Percentiles rank a stretch among this genome's conserved stretches.
These are phyloP conservation scores for Picea abies DNA, from an alignment of 83 land plant species.

Conservation along the genomic window DNA sequence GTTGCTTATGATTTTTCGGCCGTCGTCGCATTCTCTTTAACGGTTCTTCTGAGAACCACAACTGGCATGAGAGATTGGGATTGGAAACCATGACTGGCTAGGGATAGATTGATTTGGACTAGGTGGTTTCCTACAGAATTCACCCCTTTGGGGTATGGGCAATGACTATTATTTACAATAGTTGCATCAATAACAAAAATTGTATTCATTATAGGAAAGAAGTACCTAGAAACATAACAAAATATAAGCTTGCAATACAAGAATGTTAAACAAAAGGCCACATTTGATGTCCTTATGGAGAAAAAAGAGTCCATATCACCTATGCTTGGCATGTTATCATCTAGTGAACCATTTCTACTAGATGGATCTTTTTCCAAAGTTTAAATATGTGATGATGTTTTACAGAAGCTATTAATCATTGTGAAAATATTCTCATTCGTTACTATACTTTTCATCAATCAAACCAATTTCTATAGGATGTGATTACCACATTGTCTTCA, in stretches of 20 bases:
- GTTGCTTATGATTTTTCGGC: no score
- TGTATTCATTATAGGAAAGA: neutral
- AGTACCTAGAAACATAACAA: slow-evolving; percentile 89
- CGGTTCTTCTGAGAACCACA: no score
- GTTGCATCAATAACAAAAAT: neutral
- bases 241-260: slow-evolving; percentile 84
- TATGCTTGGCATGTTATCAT: neutral
- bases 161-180: neutral
- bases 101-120: no score
- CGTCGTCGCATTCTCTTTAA: no score
- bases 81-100: no score
- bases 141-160: neutral
- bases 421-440: slow-evolving; percentile 36
- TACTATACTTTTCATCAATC: neutral
- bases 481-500: neutral
- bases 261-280: slow-evolving; percentile 70
- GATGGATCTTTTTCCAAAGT: slow-evolving; percentile 22
- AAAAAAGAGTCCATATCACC: slow-evolving; percentile 30
- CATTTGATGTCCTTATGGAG: slow-evolving; percentile 16
- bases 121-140: no score
- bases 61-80: no score
- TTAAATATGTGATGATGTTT: slow-evolving; percentile 15
- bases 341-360: neutral
- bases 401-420: slow-evolving; percentile 13
- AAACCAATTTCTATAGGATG: neutral